Percentiles rank a stretch among this genome's conserved stretches.
These are phyloP conservation scores for Pseudogymnoascus sp. DNA, from an alignment of 2,329 filamentous ascomycete species.

Conservation along the genomic window DNA sequence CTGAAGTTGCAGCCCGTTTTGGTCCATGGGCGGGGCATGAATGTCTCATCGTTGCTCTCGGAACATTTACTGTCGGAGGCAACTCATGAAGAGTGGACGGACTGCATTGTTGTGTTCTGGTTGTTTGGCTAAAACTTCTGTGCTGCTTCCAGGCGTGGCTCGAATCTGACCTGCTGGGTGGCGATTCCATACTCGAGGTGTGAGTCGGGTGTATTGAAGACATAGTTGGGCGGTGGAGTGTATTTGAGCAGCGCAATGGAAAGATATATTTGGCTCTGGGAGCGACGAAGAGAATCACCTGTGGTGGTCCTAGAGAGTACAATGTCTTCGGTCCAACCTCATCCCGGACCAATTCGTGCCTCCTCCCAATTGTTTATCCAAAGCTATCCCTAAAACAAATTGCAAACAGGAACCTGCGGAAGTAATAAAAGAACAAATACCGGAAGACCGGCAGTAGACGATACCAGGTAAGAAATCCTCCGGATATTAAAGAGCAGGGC, in stretches of 20 bases:
- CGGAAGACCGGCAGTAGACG: neutral
- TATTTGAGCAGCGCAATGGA: neutral
- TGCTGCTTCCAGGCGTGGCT: neutral
- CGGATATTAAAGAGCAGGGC: neutral
- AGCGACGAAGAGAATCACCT: neutral
- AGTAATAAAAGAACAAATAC: neutral
- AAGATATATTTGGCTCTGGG: neutral
- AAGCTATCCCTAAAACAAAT: neutral
- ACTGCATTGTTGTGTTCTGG: neutral
- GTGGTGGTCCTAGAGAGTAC: neutral
- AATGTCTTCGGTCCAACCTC: neutral
- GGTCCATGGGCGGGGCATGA: neutral
- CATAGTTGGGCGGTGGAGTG: neutral
- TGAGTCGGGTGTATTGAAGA: neutral
- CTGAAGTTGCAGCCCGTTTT: neutral
- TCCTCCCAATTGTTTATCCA: neutral
- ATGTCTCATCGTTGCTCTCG: neutral
- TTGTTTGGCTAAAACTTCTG: neutral
- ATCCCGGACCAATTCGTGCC: neutral
- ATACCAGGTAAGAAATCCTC: neutral
- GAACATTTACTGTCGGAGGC: neutral
- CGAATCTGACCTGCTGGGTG: neutral
- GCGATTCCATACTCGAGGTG: neutral
- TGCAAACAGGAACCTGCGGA: neutral
- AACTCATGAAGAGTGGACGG: neutral